Conservation (phyloP, 2,329 filamentous ascomycete species). For the Penicillium sp. region DNA sequence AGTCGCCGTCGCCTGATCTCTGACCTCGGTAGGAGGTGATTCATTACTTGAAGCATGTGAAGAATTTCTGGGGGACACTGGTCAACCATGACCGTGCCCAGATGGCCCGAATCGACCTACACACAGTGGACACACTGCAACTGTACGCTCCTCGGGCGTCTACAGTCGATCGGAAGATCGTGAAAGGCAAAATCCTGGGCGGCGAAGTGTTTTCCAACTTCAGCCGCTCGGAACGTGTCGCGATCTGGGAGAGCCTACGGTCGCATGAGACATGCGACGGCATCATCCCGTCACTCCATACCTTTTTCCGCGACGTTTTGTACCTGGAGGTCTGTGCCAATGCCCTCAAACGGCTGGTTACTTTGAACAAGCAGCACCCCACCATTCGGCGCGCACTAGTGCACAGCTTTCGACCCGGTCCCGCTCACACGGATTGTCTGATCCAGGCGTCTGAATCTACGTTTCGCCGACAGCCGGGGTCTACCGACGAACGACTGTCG, state of each 20-base stretch:
- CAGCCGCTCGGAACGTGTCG: conserved; percentile 22
- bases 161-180: conserved; percentile 19
- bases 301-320: conserved; percentile 23
- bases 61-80: conserved; percentile 30
- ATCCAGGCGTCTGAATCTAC: conserved; percentile 1
- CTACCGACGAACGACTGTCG: conserved; percentile 3
- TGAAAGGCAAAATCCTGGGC: conserved; percentile 26
- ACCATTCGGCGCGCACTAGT: not conserved
- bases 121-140: conserved; percentile 31
- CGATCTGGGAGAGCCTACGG: conserved; percentile 27
- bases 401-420: not conserved
- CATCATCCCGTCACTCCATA: conserved; percentile 34
- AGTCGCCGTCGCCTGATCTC: conserved; percentile 3
- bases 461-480: not conserved
- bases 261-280: conserved; percentile 12
- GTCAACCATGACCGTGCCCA: conserved; percentile 22
- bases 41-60: conserved; percentile 29
- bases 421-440: not conserved
- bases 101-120: conserved; percentile 1
- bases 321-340: conserved; percentile 1
- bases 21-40: conserved; percentile 27
- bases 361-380: conserved; percentile 1
- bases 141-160: conserved; percentile 22
- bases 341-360: not conserved
- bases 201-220: conserved; percentile 33